Conservation (phyloP, 2,329 filamentous ascomycete genomes). For the Trichoderma endophyticum region DNA sequence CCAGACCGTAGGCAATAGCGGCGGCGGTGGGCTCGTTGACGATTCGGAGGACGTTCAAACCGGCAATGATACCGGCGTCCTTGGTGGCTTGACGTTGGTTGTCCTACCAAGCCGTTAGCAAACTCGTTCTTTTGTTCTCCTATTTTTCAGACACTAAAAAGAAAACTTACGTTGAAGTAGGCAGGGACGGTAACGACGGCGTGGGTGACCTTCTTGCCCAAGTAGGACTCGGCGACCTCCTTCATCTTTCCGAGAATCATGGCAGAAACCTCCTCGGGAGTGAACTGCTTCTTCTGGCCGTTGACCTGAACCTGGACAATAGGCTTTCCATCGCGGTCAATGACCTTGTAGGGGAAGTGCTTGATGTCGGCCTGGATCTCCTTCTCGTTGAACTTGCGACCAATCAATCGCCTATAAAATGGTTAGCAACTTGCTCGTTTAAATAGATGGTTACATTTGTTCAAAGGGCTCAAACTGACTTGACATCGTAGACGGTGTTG, state of each 20-base stretch:
- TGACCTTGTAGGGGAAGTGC: conserved; percentile 96
- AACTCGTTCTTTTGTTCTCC: background rate
- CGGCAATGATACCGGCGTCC: conserved; percentile 88
- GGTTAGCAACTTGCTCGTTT: background rate
- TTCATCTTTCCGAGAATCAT: conserved; percentile 85
- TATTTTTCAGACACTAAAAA: background rate
- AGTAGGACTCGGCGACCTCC: conserved; percentile 74
- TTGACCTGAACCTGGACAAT: conserved; percentile 71
- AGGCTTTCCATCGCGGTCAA: conserved; percentile 88
- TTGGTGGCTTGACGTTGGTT: conserved; percentile 96
- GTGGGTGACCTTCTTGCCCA: conserved; percentile 80
- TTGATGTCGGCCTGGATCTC: conserved; percentile 92
- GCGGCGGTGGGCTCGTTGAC: conserved; percentile 96
- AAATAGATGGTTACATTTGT: conserved; percentile 16
- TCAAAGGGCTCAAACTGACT: conserved; percentile 58
- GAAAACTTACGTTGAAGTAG: conserved; percentile 76
- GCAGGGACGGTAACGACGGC: conserved; percentile 91
- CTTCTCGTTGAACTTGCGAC: conserved; percentile 78
- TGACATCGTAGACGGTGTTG: conserved; percentile 77
- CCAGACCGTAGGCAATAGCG: conserved; percentile 89
- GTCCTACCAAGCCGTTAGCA: conserved; percentile 48
- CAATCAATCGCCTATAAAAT: conserved; percentile 68
- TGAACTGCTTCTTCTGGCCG: conserved; percentile 67
- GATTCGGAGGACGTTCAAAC: conserved; percentile 91
- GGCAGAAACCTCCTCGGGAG: conserved; percentile 75